Evolutionary conservation across 192 early-diverging fungal species (phyloP), one percentile per base, ranked within the genome.

Genomic region (Cladochytrium replicatum): DNA sequence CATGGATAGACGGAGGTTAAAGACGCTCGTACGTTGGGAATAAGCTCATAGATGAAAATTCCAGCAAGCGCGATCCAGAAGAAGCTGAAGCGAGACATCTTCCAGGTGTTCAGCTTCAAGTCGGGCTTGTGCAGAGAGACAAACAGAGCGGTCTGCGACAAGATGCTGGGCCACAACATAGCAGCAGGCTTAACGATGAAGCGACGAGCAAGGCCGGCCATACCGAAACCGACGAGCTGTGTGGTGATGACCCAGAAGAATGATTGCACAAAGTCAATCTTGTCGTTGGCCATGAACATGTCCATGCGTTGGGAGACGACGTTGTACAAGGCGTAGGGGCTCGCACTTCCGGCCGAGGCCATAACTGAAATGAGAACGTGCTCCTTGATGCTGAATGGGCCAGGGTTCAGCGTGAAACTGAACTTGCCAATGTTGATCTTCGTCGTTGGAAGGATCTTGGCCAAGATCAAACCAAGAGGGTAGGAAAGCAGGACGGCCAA

Each of bases 321-420:
- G 43, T 69, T 69, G 40, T 66, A 55, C 5, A 60, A 44, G 9
- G 62, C 84, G 58, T 86, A 84, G 13, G 55, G 24, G 28, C 77
- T 77, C 5, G 74, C 81, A 24, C 75, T 79, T 15, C 81, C 72
- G 29, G 77, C 79, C 23, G 78, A 78, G 31, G 83, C 82, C 59
- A 88, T 81, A 39, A 91, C 72, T 9, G 78, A 78, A 25, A 89
- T 85, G 13, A 94, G 67, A 1, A 84, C 88, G 55, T 91, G 86
- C 50, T 90, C 91, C 60, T 95, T 95, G 55, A 89, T 79, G 51
- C 71, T 80, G 68, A 91, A 93, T 11, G 83, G 89, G 0, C 90
- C 90, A 0, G 85, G 83, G 51, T 93, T 93, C 25, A 89, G 71
- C 13, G 40, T 54, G 32, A 57, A 66, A 15, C 60, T 59, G 29